Evolutionary conservation across 2,329 filamentous ascomycete genomes (phyloP), one percentile per base, ranked within the genome.

Genomic region (Zymoseptoria crescenta): DNA sequence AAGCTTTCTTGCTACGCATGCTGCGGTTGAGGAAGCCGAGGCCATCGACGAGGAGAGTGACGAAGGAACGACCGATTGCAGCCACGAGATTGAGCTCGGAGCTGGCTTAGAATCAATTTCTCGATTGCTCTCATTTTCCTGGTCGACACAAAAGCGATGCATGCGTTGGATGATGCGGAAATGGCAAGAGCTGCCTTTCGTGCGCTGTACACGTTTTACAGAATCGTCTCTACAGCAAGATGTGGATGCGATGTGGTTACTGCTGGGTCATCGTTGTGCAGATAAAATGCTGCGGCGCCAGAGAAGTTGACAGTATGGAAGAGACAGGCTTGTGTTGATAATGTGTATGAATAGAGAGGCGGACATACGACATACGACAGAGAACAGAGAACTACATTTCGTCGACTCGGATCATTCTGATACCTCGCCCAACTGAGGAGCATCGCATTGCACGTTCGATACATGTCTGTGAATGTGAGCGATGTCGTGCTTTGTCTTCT

Each of bases 21-120:
- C 66, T 82, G 59, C 69, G 80, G 8, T 68, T 80, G 16, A 78
- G 81, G 53, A 83, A 83, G 69, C 81, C 81, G 1, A 75, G 76
- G 8, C 83, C 81, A 1, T 83, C 77, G 3, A 83, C 80, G 3
- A 52, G 51, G 51, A 52, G 51, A 28, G 24, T 52, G 10, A 16
- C 13, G 13, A 16, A 13, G 35, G 35, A 45, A 16, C 35, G 35
- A n/a, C 35, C 35, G 35, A 45, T 2, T 16, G 35, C 10, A 7
- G 13, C 10, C 13, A 45, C 35, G 35, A 45, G 35, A 5, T 45
- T 16, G 16, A 45, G 35, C 16, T 45, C n/a, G 10, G 35, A 45
- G 1, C 13, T 45, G 10, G 35, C 16, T n/a, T 45, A 45, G 16
- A 16, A 3, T n/a, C 10, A 13, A n/a, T 4, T n/a, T 6, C 13